Evolutionary conservation across 768 basidiomycete genomes (phyloP), one percentile per base, ranked within the genome.

Genomic region (Clitopilus hobsonii): DNA sequence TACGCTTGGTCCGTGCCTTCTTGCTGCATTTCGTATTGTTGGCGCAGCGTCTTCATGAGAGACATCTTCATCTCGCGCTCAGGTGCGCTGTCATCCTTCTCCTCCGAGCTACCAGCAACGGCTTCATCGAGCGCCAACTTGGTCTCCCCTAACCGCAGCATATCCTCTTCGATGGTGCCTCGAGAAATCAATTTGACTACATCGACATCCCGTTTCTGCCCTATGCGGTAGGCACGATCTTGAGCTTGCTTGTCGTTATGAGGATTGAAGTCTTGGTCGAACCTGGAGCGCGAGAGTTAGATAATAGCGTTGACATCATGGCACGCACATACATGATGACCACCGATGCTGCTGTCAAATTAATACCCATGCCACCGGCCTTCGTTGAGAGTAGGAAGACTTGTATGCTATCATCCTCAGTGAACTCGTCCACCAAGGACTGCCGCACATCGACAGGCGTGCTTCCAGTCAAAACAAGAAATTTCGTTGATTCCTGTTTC

Each of bases 231-330:
- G 23, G 94, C 94, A 28, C 97, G 86, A 69, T 99, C 97, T 56
- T 96, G 94, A 0, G 97, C 97, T 72, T 99, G 97, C 57, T 89
- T 85, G 71, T 98, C 97, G 67, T 99, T 99, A 72, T 94, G 91
- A 3, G 91, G 91, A 67, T 98, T 98, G 72, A 98, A 99, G 68
- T 98, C 96, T 66, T 96, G 94, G 67, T 99, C 96, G 66, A 94
- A 97, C 84, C 88, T 90, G 56, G 5, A n/a, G n/a, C n/a, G 22
- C 2, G 11, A 45, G 5, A 16, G 22, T 45, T 45, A 45, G 22
- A 4, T 18, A 20, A 45, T 45, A 18, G 10, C 18, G 3, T 45
- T 6, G 16, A 20, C n/a, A 49, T 54, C 49, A 51, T 58, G 54
- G 4, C 64, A 27, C 27, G 32, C 22, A 68, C 84, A 45, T 57